These are phyloP conservation scores for Populus simonii DNA, from an alignment of 345 rosid species.

Conservation along the genomic window DNA sequence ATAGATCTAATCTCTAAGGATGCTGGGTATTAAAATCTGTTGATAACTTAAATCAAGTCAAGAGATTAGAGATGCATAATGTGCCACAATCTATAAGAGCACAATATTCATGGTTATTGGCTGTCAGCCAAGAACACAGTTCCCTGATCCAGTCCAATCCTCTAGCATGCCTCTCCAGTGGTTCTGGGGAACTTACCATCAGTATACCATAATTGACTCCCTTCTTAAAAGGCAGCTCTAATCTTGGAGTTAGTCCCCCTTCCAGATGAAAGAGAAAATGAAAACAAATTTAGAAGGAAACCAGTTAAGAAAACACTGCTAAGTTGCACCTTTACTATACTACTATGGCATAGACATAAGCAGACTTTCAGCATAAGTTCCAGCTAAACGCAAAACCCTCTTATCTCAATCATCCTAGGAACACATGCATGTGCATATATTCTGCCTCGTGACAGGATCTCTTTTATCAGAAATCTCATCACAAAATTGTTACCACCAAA, in stretches of 20 bases:
- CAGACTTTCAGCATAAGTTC: not conserved
- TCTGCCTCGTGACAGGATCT: not conserved
- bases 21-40: not conserved
- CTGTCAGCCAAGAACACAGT: conserved; percentile 11
- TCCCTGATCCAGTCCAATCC: conserved; percentile 12
- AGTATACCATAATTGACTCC: conserved; percentile 18
- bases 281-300: conserved; percentile 11
- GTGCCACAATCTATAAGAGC: not conserved
- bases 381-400: not conserved
- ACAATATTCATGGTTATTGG: conserved; percentile 5
- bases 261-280: conserved; percentile 20
- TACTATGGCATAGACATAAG: not conserved
- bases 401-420: not conserved
- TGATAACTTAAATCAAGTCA: conserved; percentile 7
- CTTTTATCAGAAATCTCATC: not conserved
- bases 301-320: not conserved
- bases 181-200: conserved; percentile 17
- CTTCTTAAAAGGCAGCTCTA: conserved; percentile 19
- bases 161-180: conserved; percentile 13
- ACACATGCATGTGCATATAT: not conserved
- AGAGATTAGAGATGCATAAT: not conserved
- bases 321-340: not conserved
- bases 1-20: not conserved
- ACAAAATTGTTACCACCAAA: not conserved
- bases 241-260: conserved; percentile 32